Evolutionary conservation across 768 basidiomycete genomes (phyloP).

Genomic region (Collybiopsis luxurians): DNA sequence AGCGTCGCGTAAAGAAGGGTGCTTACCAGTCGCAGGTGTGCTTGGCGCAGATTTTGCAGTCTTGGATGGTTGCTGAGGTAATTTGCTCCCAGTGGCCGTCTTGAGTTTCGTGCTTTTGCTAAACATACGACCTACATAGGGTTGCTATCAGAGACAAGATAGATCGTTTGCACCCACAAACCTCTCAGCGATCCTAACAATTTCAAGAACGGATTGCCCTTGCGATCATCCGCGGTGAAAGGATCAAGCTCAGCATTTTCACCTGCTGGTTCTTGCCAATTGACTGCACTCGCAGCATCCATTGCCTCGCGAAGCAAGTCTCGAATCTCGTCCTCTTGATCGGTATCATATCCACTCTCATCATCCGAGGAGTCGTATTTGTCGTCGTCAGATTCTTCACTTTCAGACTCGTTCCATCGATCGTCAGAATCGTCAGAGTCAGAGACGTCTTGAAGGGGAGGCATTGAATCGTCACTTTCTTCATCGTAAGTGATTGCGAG

Average conservation of each 20-base stretch:
- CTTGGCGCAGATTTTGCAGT: background rate
- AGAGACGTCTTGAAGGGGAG: slow-evolving; percentile 63
- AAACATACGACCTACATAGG: slow-evolving; percentile 60
- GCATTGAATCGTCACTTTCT: slow-evolving; percentile 57
- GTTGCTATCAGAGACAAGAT: slow-evolving; percentile 3
- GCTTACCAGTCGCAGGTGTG: background rate
- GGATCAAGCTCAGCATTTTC: slow-evolving; percentile 39
- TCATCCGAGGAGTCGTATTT: slow-evolving; percentile 27
- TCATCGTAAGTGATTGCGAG: slow-evolving; percentile 53
- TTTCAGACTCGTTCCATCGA: slow-evolving; percentile 27
- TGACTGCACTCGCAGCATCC: slow-evolving; percentile 60
- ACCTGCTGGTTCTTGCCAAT: slow-evolving; percentile 51
- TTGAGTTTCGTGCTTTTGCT: slow-evolving; percentile 43
- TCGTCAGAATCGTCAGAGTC: slow-evolving; percentile 45
- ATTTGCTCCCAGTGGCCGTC: slow-evolving; percentile 16
- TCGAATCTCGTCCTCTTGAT: slow-evolving; percentile 65
- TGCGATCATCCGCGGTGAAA: slow-evolving; percentile 48
- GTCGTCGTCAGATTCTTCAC: slow-evolving; percentile 30
- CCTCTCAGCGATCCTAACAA: slow-evolving; percentile 74
- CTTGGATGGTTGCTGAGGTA: background rate
- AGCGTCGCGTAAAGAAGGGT: background rate
- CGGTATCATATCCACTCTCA: slow-evolving; percentile 57
- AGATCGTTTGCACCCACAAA: slow-evolving; percentile 19
- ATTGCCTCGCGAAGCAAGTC: slow-evolving; percentile 68
- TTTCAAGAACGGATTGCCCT: slow-evolving; percentile 77